These are phyloP conservation scores for Vitis vinifera DNA, from an alignment of 164 flowering plant genomes.

Conservation along the genomic window ASM3070453v1 NC_081822.1:2272501-2273000, in stretches of 20 bases:
- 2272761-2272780: background rate
- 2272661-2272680: background rate
- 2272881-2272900: slow-evolving; percentile 93
- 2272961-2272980: slow-evolving; percentile 8
- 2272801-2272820: background rate
- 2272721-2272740: background rate
- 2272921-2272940: slow-evolving; percentile 62
- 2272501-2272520: slow-evolving; percentile 75
- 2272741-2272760: background rate
- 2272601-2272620: background rate
- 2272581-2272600: background rate
- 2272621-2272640: background rate
- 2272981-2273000: background rate
- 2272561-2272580: background rate
- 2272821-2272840: background rate
- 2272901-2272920: slow-evolving; percentile 92
- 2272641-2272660: background rate
- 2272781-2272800: background rate
- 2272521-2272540: slow-evolving; percentile 89
- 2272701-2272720: background rate
- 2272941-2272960: slow-evolving; percentile 49
- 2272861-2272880: background rate
- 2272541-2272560: slow-evolving; percentile 39
- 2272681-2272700: background rate
- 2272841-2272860: background rate